Base-by-base conservation (phyloP, 805 yeast species). In the Kurtzmaniella fragi region DNA sequence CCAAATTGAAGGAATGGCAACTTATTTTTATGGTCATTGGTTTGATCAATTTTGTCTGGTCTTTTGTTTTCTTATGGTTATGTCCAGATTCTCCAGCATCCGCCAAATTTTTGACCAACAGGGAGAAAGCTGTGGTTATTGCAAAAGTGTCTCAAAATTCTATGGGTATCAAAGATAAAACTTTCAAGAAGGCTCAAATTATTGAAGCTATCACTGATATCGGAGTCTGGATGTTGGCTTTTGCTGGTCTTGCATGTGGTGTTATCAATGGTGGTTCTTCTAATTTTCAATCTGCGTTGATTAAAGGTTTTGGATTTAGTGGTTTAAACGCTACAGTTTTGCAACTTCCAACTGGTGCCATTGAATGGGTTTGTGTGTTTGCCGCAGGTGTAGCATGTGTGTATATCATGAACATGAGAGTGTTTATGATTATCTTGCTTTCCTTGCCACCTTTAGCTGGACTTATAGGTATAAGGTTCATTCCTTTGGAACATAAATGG, bases 231-330 rank as follows among this genome's bases (percentile, higher is more conserved):
- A 34, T 53, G 25, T 46, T 53, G 33, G 51, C 44, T 5, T 32
- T 50, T 7, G 43, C 54, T 32, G 61, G 56, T 9, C 42, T 57
- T 25, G 53, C 46, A 2, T 47, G 62, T 44, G 70, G 69, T 40
- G 54, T 64, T 11, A 46, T 57, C 36, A 60, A 58, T 40, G 60
- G 61, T 5, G 61, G 61, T 3, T 44, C 46, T 12, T 50, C 57
- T 3, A 54, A 55, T 40, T 57, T 55, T 42, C 43, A 47, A 11
- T 46, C 51, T 30, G 54, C 66, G 9, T 42, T 66, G 25, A 47
- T 67, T 16, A 44, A 43, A 33, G 57, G 61, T 17, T 64, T 58
- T 43, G 69, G 69, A 1, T 66, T 56, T 48, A 42, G 47, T 30
- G 52, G 62, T 2, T 44, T 62, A 32, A 38, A 51, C 14, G 45